Evolutionary conservation across 495 filamentous ascomycete species (phyloP).

Genomic region (Aspergillus funiculosus): DNA sequence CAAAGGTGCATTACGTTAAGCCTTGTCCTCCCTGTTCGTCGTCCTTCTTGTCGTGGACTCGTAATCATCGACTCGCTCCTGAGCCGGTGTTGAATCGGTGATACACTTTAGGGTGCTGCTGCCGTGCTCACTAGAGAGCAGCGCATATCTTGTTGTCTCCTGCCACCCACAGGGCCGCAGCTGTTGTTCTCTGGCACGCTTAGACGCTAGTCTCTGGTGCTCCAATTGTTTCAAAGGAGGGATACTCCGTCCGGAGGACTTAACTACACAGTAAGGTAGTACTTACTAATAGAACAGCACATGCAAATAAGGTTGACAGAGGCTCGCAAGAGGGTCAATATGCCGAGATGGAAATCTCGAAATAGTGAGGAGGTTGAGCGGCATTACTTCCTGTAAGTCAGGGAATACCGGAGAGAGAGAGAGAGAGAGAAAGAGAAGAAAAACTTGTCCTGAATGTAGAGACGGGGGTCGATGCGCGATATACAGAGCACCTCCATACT

Average conservation of each 20-base stretch:
- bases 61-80: too few relatives aligned
- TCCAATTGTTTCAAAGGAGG: too few relatives aligned
- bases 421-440: slow-evolving; percentile 6
- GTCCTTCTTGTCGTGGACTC: too few relatives aligned
- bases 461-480: slow-evolving; percentile 13
- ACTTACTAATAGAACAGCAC: slow-evolving; percentile 3
- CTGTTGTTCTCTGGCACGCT: slow-evolving; percentile 9
- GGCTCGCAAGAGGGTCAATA: slow-evolving; percentile 10
- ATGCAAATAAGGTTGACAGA: slow-evolving; percentile 20
- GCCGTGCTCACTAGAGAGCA: slow-evolving; percentile 13
- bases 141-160: slow-evolving; percentile 1
- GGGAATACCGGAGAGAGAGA: neutral
- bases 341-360: slow-evolving; percentile 1
- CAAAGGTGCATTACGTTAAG: slow-evolving; percentile 8
- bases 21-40: neutral
- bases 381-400: neutral
- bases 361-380: slow-evolving; percentile 5
- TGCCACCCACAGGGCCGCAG: slow-evolving; percentile 5
- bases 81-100: slow-evolving; percentile 5
- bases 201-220: slow-evolving; percentile 14
- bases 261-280: too few relatives aligned
- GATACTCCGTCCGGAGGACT: slow-evolving; percentile 14
- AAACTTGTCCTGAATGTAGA: too few relatives aligned
- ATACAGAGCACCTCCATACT: too few relatives aligned
- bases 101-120: slow-evolving; percentile 13